phyloP scores from a whole-genome alignment of 805 yeast species.

The Lipomyces orientalis region DNA sequence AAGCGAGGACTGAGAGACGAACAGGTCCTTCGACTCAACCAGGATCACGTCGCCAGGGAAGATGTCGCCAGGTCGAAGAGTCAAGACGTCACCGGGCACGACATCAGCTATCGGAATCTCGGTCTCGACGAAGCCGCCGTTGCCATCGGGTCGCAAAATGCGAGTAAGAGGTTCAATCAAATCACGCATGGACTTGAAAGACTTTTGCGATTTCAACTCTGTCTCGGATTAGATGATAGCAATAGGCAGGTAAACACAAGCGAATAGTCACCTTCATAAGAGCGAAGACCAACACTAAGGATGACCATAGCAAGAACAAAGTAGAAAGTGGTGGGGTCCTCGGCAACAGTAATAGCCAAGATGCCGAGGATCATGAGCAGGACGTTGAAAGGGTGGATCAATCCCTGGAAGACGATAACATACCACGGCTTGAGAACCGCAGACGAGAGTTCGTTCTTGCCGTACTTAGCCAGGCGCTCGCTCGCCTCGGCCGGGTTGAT shows the following conservation, averaged over 20 bases:
- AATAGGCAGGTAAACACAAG: background rate
- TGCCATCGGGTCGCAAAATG: conserved; percentile 32
- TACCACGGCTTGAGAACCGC: conserved; percentile 36
- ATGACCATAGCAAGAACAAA: conserved; percentile 36
- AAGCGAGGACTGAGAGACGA: conserved; percentile 87
- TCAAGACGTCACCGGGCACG: conserved; percentile 84
- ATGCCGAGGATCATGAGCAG: conserved; percentile 34
- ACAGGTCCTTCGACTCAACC: conserved; percentile 69
- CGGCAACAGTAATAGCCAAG: conserved; percentile 36
- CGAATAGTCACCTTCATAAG: conserved; percentile 30
- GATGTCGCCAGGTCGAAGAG: conserved; percentile 90
- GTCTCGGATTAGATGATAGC: background rate
- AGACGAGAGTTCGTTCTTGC: conserved; percentile 33
- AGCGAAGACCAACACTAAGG: conserved; percentile 34
- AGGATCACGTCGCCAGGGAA: conserved; percentile 86
- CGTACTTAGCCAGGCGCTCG: conserved; percentile 25
- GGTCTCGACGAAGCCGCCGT: conserved; percentile 29
- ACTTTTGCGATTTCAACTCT: conserved; percentile 36
- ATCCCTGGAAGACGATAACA: conserved; percentile 28
- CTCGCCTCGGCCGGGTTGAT: conserved; percentile 26
- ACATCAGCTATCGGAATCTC: conserved; percentile 71
- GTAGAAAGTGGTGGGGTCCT: conserved; percentile 36
- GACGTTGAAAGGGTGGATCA: conserved; percentile 36
- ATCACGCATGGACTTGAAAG: conserved; percentile 36
- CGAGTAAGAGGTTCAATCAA: conserved; percentile 33